Percentiles rank a stretch among this genome's conserved stretches.
Evolutionary conservation across 148 eudicot genomes (phyloP).

Genomic region (Cornus controversa): DNA sequence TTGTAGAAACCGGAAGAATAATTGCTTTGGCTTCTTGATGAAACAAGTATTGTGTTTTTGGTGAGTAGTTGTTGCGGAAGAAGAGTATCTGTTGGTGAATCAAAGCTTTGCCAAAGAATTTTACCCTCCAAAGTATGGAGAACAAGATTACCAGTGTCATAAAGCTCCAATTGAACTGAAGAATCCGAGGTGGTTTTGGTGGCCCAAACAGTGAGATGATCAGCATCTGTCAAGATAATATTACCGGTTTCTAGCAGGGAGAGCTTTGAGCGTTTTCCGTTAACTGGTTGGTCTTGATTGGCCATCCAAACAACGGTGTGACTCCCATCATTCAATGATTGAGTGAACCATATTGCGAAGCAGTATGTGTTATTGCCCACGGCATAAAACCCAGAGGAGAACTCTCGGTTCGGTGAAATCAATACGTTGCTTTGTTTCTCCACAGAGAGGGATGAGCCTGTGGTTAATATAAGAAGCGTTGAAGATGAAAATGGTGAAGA

Average conservation of each 20-base stretch:
- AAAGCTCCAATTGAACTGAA: not conserved
- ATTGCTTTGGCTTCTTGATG: slow-evolving; percentile 18
- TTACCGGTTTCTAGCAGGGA: slow-evolving; percentile 29
- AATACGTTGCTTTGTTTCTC: slow-evolving; percentile 23
- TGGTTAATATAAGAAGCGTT: not conserved
- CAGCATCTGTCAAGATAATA: slow-evolving; percentile 32
- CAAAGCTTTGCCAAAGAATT: slow-evolving; percentile 5
- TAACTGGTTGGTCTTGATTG: slow-evolving; percentile 36
- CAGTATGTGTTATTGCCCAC: slow-evolving; percentile 28
- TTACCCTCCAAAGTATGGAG: too few species aligned
- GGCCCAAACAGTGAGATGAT: slow-evolving; percentile 33
- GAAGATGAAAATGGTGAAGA: not conserved
- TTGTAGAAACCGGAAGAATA: slow-evolving; percentile 24
- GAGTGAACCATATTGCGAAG: slow-evolving; percentile 40
- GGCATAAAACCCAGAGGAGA: slow-evolving; percentile 42
- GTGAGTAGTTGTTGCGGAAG: slow-evolving; percentile 35
- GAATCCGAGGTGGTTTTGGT: slow-evolving; percentile 11
- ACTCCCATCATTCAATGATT: slow-evolving; percentile 8
- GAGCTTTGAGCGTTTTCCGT: slow-evolving; percentile 32
- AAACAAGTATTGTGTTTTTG: slow-evolving; percentile 13
- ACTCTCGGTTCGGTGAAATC: slow-evolving; percentile 31
- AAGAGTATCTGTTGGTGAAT: slow-evolving; percentile 29
- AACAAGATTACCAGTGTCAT: too few species aligned
- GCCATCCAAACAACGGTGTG: slow-evolving; percentile 41
- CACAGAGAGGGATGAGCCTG: slow-evolving; percentile 25